A percentile compares a stretch with the other conserved stretches of the same genome.
These are phyloP conservation scores for Barnettozyma siamensis DNA, from an alignment of 805 yeast species.

Conservation along the genomic window DNA sequence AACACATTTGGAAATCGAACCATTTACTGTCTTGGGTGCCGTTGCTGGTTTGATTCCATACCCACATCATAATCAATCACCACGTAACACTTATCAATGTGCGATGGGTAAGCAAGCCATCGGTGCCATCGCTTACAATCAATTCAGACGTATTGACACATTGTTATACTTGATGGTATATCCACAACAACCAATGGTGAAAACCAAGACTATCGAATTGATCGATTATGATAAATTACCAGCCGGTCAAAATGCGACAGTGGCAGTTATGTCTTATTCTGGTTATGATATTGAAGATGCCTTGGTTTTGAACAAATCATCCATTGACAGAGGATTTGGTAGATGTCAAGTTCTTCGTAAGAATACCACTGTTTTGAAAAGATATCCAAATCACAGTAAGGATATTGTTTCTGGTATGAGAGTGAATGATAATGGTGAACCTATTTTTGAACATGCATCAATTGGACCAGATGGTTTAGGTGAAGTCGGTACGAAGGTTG, in stretches of 20 bases:
- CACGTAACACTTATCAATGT: conserved; percentile 89
- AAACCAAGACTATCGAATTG: conserved; percentile 92
- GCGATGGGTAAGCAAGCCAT: conserved; percentile 99
- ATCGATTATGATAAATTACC: conserved; percentile 95
- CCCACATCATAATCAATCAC: conserved; percentile 90
- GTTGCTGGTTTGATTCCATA: conserved; percentile 91
- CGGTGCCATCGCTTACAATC: conserved; percentile 97
- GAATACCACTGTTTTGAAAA: conserved; percentile 81
- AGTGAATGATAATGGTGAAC: conserved; percentile 72
- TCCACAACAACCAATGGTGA: conserved; percentile 99
- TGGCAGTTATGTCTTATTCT: conserved; percentile 98
- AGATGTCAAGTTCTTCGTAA: conserved; percentile 94
- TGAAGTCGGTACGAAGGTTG: conserved; percentile 88
- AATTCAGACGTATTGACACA: conserved; percentile 92
- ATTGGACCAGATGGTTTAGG: conserved; percentile 95
- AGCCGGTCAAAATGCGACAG: conserved; percentile 98
- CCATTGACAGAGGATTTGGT: conserved; percentile 95
- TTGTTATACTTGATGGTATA: conserved; percentile 92
- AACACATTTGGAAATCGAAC: conserved; percentile 94
- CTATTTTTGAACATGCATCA: conserved; percentile 80
- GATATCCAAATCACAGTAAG: conserved; percentile 90
- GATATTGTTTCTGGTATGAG: conserved; percentile 92
- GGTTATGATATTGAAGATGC: conserved; percentile 99
- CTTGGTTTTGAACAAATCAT: conserved; percentile 84
- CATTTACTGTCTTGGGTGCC: conserved; percentile 87